Evolutionary conservation across 768 basidiomycete species (phyloP).

Genomic region (Hygrocybe coccinea): DNA sequence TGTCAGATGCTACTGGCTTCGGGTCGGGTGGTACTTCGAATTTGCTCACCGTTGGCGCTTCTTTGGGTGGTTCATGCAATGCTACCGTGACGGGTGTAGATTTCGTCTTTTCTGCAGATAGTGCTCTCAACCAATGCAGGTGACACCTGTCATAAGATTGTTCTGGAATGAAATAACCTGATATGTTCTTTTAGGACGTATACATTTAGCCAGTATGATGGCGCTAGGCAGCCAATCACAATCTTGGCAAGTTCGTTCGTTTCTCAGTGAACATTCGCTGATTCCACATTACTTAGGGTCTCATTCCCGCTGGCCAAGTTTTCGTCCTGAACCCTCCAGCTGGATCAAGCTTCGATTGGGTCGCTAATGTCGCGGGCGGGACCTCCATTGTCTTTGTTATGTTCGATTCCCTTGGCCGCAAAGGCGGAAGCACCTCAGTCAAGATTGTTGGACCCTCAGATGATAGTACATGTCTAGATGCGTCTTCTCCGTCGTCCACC

Average conservation of each 20-base stretch:
- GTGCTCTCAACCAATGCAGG: constrained; percentile 60
- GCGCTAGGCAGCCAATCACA: constrained; percentile 50
- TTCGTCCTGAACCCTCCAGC: constrained; percentile 41
- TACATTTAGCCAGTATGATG: constrained; percentile 39
- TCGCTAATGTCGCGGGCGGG: constrained; percentile 50
- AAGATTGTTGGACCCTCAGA: constrained; percentile 43
- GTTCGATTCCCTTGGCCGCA: constrained; percentile 44
- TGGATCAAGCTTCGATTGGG: constrained; percentile 48
- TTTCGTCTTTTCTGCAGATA: constrained; percentile 49
- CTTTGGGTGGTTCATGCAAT: constrained; percentile 49
- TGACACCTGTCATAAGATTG: constrained; percentile 25
- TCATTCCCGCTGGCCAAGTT: constrained; percentile 58
- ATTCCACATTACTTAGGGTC: constrained; percentile 35
- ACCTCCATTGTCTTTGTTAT: constrained; percentile 56
- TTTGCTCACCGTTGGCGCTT: constrained; percentile 44
- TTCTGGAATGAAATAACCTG: background rate
- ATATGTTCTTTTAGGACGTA: constrained; percentile 37
- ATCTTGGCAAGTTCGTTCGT: constrained; percentile 40
- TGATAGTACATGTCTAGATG: constrained; percentile 48
- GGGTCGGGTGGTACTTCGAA: constrained; percentile 52
- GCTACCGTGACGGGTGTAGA: constrained; percentile 40
- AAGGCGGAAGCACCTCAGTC: constrained; percentile 60
- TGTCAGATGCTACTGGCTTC: constrained; percentile 72
- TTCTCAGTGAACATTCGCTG: background rate
- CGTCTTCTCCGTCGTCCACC: constrained; percentile 51